phyloP scores from a whole-genome alignment of 73 alveolate genomes.

The Paramecium bursaria region DNA sequence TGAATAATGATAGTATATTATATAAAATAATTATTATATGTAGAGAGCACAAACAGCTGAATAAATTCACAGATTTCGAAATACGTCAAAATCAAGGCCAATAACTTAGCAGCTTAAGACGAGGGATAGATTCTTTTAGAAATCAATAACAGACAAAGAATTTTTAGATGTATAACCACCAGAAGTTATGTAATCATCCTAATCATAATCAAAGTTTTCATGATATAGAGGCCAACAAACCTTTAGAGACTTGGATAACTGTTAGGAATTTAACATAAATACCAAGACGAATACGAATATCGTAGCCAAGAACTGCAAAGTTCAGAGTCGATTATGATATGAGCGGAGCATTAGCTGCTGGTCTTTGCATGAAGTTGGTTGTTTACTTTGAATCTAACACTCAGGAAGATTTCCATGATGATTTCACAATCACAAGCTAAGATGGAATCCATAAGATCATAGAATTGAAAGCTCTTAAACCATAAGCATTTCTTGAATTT shows the following conservation, averaged over 20 bases:
- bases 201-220: not conserved
- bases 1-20: too few species aligned
- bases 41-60: constrained; percentile 56
- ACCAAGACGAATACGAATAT: constrained; percentile 88
- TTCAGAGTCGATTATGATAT: constrained; percentile 86
- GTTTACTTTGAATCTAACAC: constrained; percentile 95
- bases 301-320: constrained; percentile 91
- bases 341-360: constrained; percentile 94
- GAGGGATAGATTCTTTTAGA: constrained; percentile 8
- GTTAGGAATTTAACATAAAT: constrained; percentile 91
- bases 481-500: constrained; percentile 47
- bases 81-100: constrained; percentile 24
- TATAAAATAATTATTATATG: too few species aligned
- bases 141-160: constrained; percentile 33
- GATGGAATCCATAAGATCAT: constrained; percentile 29
- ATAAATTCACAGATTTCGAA: not conserved
- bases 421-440: constrained; percentile 74
- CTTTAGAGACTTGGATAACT: constrained; percentile 90
- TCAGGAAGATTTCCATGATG: constrained; percentile 95
- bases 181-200: not conserved
- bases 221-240: constrained; percentile 90
- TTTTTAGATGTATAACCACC: constrained; percentile 18
- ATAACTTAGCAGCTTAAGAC: constrained; percentile 33
- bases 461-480: constrained; percentile 48
- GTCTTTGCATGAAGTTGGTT: constrained; percentile 92